Evolutionary conservation across 805 yeast genomes (phyloP), one percentile per base, ranked within the genome.

Genomic region (Myxozyma melibiosi): DNA sequence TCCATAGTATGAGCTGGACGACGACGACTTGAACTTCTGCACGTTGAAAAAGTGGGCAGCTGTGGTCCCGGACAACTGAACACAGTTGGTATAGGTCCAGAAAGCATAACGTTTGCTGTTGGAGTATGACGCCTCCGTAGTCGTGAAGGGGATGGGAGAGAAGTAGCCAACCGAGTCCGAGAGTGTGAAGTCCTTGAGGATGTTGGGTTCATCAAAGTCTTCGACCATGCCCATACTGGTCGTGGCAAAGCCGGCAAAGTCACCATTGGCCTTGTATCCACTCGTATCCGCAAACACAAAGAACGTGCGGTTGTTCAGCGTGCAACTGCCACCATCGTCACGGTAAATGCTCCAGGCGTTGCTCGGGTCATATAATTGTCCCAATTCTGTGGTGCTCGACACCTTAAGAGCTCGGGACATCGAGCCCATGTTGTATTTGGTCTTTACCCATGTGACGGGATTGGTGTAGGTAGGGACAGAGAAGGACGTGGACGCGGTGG

Each of bases 281-380:
- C 16, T 16, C 9, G 62, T 20, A 40, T 60, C 62, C 33, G 30
- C 43, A 30, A 60, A 60, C 3, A 52, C 30, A 45, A 49, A 57
- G 43, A 58, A 45, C 7, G 62, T 57, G 55, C 57, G 57, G 46
- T 60, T 57, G 31, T 16, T 8, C 18, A 60, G 34, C 18, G 53
- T 20, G 51, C 64, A 60, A 4, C 56, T 49, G 18, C 64, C 64
- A 14, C 62, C 62, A n/a, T 57, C 62, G 37, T 60, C 64, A 31
- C 64, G 58, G 44, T 51, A 60, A 9, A 57, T 27, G 28, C 20
- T 9, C 53, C 44, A 60, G 8, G 55, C 35, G 41, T 49, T 48
- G 42, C 33, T 39, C 31, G 42, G 31, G 47, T 60, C 64, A 4
- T 39, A 24, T 35, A 57, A 30, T 11, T 31, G 45, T 13, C 55